Conservation (phyloP, 495 filamentous ascomycete species). For the Neohortaea acidophila region DNA sequence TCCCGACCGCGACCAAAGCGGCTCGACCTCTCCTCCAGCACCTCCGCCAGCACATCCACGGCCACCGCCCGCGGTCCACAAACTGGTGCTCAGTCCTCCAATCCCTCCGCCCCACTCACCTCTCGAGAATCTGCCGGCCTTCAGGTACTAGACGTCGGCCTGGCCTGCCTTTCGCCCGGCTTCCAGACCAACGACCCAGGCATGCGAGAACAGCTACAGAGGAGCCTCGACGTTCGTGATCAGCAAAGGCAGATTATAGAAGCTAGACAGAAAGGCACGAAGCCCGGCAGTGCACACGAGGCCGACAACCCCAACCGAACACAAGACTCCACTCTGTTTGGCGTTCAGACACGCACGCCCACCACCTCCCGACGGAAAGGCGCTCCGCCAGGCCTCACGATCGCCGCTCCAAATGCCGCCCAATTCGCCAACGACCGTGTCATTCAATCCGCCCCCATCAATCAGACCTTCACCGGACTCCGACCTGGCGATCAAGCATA, state of each 20-base stretch:
- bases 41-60: slow-evolving; percentile 30
- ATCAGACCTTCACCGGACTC: slow-evolving; percentile 82
- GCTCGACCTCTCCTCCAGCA: slow-evolving; percentile 61
- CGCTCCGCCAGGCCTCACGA: slow-evolving; percentile 79
- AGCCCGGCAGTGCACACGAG: slow-evolving; percentile 52
- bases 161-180: slow-evolving; percentile 87
- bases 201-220: slow-evolving; percentile 87
- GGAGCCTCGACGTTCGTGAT: slow-evolving; percentile 84
- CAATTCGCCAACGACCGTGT: slow-evolving; percentile 93
- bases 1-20: slow-evolving; percentile 72
- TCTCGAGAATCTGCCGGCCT: slow-evolving; percentile 56
- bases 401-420: slow-evolving; percentile 88
- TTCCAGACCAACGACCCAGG: slow-evolving; percentile 93
- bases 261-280: slow-evolving; percentile 72
- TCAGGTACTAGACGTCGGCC: slow-evolving; percentile 78
- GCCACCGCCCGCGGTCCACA: slow-evolving; percentile 38
- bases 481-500: slow-evolving; percentile 47
- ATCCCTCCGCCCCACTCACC: slow-evolving; percentile 65
- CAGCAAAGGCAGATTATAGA: slow-evolving; percentile 93
- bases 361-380: slow-evolving; percentile 50
- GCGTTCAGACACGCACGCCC: slow-evolving; percentile 42
- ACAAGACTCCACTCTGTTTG: slow-evolving; percentile 36
- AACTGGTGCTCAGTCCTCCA: too few relatives aligned
- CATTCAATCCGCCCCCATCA: slow-evolving; percentile 90
- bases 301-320: slow-evolving; percentile 34